Evolutionary conservation across 129 eudicot species (phyloP).

Genomic region (Flaveria linearis): DNA sequence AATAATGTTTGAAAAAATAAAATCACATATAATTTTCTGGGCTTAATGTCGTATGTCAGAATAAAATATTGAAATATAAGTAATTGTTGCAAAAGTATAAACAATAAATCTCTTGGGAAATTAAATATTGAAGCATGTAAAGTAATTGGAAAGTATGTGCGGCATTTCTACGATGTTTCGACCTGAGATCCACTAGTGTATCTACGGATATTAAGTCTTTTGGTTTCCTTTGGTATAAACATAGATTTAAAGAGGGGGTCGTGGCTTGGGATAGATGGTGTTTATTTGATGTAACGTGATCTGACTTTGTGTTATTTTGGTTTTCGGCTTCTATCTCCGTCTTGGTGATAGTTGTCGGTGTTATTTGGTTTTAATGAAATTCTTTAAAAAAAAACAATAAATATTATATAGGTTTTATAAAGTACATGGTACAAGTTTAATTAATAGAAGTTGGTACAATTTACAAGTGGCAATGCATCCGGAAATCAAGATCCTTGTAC

Average conservation of each 20-base stretch:
- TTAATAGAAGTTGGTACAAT: not conserved
- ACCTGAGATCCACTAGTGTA: constrained; percentile 19
- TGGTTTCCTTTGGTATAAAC: too few relatives aligned
- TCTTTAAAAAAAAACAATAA: too few relatives aligned
- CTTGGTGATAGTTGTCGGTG: too few relatives aligned
- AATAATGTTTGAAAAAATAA: not conserved
- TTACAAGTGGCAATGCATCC: constrained; percentile 20
- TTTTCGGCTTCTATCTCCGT: too few relatives aligned
- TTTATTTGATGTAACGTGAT: too few relatives aligned
- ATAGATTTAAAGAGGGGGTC: too few relatives aligned
- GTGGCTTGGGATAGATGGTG: too few relatives aligned
- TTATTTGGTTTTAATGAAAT: too few relatives aligned
- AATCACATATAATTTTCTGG: not conserved
- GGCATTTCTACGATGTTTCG: constrained; percentile 19
- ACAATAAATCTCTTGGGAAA: constrained; percentile 25
- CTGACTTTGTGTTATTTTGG: too few relatives aligned
- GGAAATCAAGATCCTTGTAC: constrained; percentile 28
- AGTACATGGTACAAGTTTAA: not conserved
- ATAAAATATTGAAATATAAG: not conserved
- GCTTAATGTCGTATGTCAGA: not conserved
- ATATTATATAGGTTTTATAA: not conserved
- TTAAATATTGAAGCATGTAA: constrained; percentile 9
- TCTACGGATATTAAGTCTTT: too few relatives aligned
- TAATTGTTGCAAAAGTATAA: not conserved
- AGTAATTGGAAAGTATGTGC: not conserved